phyloP scores from a whole-genome alignment of 2,329 filamentous ascomycete species.

The Neopestalotiopsis clavispora region DNA sequence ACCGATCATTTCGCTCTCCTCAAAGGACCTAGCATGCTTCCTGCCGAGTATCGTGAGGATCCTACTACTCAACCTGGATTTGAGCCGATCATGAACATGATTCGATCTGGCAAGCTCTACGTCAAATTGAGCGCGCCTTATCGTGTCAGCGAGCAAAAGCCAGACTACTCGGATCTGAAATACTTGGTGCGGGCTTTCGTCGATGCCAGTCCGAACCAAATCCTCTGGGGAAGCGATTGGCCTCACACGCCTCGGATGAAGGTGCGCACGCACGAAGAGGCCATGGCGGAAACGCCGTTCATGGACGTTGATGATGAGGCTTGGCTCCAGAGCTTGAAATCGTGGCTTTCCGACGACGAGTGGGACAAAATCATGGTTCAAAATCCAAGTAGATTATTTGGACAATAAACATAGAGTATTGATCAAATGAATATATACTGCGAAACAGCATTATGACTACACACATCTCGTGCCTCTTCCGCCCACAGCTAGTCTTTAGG shows the following conservation, averaged over 20 bases:
- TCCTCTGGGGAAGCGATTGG: neutral
- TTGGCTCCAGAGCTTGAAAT: slow-evolving; percentile 16
- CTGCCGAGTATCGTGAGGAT: neutral
- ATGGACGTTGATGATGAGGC: slow-evolving; percentile 18
- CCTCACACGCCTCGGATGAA: neutral
- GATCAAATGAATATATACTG: no score
- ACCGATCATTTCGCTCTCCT: neutral
- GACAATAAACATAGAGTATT: neutral
- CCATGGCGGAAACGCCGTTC: slow-evolving; percentile 16
- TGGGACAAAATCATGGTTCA: slow-evolving; percentile 31
- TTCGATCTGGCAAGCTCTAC: neutral
- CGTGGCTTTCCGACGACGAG: slow-evolving; percentile 23
- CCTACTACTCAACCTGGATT: neutral
- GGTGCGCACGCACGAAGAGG: neutral
- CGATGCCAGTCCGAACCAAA: neutral
- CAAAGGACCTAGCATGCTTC: neutral
- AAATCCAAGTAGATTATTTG: slow-evolving; percentile 26
- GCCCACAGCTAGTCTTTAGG: no score
- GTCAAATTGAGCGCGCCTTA: neutral
- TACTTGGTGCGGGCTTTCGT: neutral
- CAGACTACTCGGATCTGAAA: neutral
- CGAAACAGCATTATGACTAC: no score
- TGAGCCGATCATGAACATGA: neutral
- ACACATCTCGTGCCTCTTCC: no score
- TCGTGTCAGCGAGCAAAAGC: neutral